Base-by-base conservation (phyloP, 2,329 filamentous ascomycete genomes). In the Coniochaeta sp. region DNA sequence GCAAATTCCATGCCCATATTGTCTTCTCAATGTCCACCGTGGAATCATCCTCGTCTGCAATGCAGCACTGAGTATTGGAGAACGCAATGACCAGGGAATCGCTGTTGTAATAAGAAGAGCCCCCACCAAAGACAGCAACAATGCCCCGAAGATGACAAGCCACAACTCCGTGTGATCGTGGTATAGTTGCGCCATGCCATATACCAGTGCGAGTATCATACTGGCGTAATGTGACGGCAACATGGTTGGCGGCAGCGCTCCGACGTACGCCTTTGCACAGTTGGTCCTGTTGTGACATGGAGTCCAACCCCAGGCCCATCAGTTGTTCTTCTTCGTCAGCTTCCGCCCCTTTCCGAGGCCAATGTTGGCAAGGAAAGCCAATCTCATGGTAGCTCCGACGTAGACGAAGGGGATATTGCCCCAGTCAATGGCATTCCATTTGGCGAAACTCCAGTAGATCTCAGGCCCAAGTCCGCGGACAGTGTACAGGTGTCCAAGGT, bases 321-420 rank as follows among this genome's bases (percentile, higher is more conserved):
- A 57, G 9, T 61, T 58, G 16, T 52, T 43, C 59, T 63, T 68
- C 60, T 52, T 60, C 19, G 31, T 56, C 24, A 59, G 6, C 44
- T 60, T 62, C 43, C 58, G 62, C n/a, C 38, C 52, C 19, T 61
- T 62, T 14, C 71, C 69, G 63, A 87, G 62, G 0, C 86, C 86
- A 36, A 89, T 67, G 0, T 83, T 84, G 3, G 74, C 67, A 62
- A 89, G 67, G 62, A 89, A 89, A 8, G 81, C 81, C 5, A 83
- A 69, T 55, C 87, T 73, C 80, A 87, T 77, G 0, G 73, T 70
- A 2, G 85, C 86, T 3, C 88, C 86, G 4, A 84, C 72, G 69
- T 90, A 90, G 31, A 91, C 88, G 73, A 89, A 89, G 0, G 81
- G 81, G 17, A 90, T 79, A 67, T 89, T 90, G 1, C 87, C 88